Evolutionary conservation across 495 filamentous ascomycete genomes (phyloP).

Genomic region (Daldinia caldariorum): DNA sequence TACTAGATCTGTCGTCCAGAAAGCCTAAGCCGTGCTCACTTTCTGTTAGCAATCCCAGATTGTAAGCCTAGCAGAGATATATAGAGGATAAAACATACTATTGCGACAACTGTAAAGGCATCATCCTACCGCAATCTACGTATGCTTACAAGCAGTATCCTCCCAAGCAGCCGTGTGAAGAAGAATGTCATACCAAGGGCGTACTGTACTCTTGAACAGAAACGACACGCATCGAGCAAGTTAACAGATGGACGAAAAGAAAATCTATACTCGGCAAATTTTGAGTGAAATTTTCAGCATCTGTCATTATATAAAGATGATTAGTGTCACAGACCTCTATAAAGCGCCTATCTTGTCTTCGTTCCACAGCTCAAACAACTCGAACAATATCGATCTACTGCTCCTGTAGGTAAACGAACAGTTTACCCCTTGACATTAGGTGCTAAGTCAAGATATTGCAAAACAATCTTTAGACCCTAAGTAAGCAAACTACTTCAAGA

Average conservation of each 20-base stretch:
- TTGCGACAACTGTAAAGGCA: slow-evolving; percentile 18
- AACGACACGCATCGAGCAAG: neutral
- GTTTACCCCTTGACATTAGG: slow-evolving; percentile 2
- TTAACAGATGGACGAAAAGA: neutral
- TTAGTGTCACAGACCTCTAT: neutral
- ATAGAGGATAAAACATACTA: slow-evolving; percentile 13
- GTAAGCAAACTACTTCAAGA: neutral
- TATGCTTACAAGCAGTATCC: slow-evolving; percentile 17
- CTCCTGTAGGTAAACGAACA: neutral
- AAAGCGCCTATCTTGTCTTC: neutral
- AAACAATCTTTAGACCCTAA: neutral
- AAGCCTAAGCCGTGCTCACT: neutral
- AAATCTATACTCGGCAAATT: neutral
- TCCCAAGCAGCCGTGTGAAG: slow-evolving; percentile 9
- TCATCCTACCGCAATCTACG: slow-evolving; percentile 22
- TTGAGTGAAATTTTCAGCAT: neutral
- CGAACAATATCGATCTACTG: neutral
- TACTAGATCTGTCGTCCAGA: slow-evolving; percentile 24
- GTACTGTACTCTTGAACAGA: slow-evolving; percentile 10
- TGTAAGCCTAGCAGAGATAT: neutral
- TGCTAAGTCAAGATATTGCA: neutral
- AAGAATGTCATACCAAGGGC: slow-evolving; percentile 23
- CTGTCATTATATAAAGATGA: neutral
- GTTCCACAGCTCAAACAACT: neutral
- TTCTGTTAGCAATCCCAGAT: slow-evolving; percentile 1